These are phyloP conservation scores for Lantana camara DNA, from an alignment of 257 asterid species.

Conservation along the genomic window DNA sequence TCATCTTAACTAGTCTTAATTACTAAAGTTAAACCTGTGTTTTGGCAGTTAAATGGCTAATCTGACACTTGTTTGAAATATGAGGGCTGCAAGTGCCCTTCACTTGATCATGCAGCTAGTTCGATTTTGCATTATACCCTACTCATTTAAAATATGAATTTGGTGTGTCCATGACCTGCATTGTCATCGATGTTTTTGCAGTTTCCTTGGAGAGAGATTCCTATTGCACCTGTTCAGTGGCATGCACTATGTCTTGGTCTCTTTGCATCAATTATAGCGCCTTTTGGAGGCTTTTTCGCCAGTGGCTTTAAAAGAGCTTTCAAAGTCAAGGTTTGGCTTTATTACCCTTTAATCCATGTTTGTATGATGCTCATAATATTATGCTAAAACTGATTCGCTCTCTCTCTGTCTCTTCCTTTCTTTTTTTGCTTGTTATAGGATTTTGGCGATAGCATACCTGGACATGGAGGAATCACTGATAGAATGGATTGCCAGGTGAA, in stretches of 20 bases:
- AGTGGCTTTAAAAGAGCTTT: slow-evolving; percentile 99
- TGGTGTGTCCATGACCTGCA: slow-evolving; percentile 18
- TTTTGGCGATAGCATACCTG: slow-evolving; percentile 99
- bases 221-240: slow-evolving; percentile 85
- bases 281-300: slow-evolving; percentile 98
- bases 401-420: not conserved
- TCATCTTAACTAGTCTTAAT: no score
- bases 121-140: not conserved
- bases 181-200: slow-evolving; percentile 35
- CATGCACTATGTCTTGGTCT: slow-evolving; percentile 82
- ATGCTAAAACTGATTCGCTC: slow-evolving; percentile 11
- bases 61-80: slow-evolving; percentile 14
- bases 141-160: not conserved
- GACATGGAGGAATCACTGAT: slow-evolving; percentile 98
- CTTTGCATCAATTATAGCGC: slow-evolving; percentile 95
- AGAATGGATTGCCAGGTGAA: slow-evolving; percentile 99
- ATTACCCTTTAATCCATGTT: slow-evolving; percentile 24
- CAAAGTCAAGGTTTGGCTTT: slow-evolving; percentile 75
- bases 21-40: not conserved
- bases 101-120: not conserved
- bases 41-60: not conserved
- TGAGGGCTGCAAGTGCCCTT: slow-evolving; percentile 4
- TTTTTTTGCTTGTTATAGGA: slow-evolving; percentile 50
- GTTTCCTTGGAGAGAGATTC: slow-evolving; percentile 76
- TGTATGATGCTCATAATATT: slow-evolving; percentile 4